A percentile compares a stretch with the other conserved stretches of the same genome.
Conservation (phyloP, 345 rosid species). For the Passiflora organensis region DNA sequence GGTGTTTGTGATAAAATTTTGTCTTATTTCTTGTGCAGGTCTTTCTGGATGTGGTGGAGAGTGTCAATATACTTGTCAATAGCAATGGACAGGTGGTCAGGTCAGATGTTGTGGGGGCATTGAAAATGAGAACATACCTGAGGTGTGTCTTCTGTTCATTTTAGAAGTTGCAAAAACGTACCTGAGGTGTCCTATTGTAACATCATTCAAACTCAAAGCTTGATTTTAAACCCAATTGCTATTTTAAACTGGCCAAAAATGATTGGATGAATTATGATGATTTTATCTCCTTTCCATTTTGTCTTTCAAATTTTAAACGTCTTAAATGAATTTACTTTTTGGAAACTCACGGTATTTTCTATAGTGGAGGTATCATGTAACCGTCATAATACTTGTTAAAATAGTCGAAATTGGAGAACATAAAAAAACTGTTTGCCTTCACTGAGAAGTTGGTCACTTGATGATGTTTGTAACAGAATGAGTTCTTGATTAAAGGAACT, state of each 20-base stretch:
- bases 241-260: too few relatives aligned
- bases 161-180: not conserved
- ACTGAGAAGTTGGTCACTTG: too few relatives aligned
- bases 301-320: too few relatives aligned
- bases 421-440: not conserved
- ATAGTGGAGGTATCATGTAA: not conserved
- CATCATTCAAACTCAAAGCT: too few relatives aligned
- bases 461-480: not conserved
- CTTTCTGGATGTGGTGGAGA: conserved; percentile 92
- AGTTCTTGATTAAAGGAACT: too few relatives aligned
- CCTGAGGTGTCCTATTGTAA: too few relatives aligned
- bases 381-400: not conserved
- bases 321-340: too few relatives aligned
- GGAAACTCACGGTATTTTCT: too few relatives aligned
- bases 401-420: not conserved
- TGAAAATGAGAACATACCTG: conserved; percentile 95
- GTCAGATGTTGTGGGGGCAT: conserved; percentile 95
- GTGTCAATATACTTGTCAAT: conserved; percentile 91
- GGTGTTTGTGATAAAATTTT: conserved; percentile 1
- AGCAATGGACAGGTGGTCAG: conserved; percentile 90
- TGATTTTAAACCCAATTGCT: too few relatives aligned
- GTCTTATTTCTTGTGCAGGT: conserved; percentile 44
- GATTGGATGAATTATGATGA: too few relatives aligned
- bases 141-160: conserved; percentile 35
- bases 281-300: too few relatives aligned